Conservation (phyloP, 2,329 filamentous ascomycete genomes). For the Ceratocystis destructans region DNA sequence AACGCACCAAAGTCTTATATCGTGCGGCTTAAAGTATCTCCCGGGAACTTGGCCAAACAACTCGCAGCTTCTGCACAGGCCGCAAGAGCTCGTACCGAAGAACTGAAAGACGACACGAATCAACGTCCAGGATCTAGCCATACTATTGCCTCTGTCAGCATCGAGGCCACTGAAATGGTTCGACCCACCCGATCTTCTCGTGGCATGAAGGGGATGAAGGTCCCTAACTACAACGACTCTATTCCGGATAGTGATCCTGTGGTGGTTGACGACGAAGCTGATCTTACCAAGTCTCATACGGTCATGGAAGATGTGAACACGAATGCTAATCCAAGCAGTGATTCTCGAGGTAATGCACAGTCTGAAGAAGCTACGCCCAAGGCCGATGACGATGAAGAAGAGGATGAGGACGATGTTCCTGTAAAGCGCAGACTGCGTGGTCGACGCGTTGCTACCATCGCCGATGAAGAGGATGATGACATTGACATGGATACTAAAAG, state of each 20-base stretch:
- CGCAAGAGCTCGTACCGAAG: constrained; percentile 42
- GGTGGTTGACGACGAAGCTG: constrained; percentile 19
- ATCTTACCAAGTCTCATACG: constrained; percentile 23
- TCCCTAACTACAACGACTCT: constrained; percentile 11
- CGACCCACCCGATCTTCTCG: constrained; percentile 35
- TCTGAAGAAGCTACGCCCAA: background rate
- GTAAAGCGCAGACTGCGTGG: constrained; percentile 15
- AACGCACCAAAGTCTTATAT: constrained; percentile 23
- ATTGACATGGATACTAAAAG: constrained; percentile 27
- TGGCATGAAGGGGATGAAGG: constrained; percentile 37
- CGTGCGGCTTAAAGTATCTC: constrained; percentile 33
- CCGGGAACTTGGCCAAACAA: constrained; percentile 23
- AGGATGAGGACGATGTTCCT: constrained; percentile 24
- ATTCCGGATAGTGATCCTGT: constrained; percentile 19
- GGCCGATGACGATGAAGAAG: constrained; percentile 25
- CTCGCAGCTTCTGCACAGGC: constrained; percentile 30
- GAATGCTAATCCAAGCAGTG: constrained; percentile 22
- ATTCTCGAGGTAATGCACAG: background rate
- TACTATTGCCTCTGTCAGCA: constrained; percentile 37
- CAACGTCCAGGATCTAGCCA: constrained; percentile 49
- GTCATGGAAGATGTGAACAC: constrained; percentile 23
- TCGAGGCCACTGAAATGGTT: constrained; percentile 4
- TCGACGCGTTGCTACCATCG: constrained; percentile 19
- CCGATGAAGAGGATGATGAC: constrained; percentile 33
- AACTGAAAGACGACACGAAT: constrained; percentile 40